Evolutionary conservation across 2,329 filamentous ascomycete genomes (phyloP).

Genomic region (Sordariomycetes sp.): DNA sequence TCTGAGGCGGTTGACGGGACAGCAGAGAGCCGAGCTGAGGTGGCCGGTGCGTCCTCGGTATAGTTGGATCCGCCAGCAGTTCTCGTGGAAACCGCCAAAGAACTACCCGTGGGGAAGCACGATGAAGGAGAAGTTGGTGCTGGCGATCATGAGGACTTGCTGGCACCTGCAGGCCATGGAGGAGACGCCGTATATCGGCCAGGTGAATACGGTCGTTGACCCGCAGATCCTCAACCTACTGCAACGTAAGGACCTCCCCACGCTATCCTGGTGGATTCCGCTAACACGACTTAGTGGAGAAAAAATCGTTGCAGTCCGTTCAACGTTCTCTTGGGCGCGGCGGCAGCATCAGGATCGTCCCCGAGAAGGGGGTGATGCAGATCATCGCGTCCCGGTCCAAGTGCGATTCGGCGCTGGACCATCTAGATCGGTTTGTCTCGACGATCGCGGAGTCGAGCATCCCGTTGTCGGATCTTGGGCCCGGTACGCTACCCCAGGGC

Average conservation of each 20-base stretch:
- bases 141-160: conserved; percentile 32
- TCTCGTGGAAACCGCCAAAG: conserved; percentile 29
- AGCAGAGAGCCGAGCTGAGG: neutral
- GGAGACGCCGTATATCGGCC: conserved; percentile 29
- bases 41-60: conserved; percentile 12
- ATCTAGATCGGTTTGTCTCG: conserved; percentile 19
- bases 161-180: conserved; percentile 41
- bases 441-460: conserved; percentile 15
- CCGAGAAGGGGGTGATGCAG: conserved; percentile 8
- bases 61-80: conserved; percentile 28
- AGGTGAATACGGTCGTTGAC: conserved; percentile 24
- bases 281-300: neutral
- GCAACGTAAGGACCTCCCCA: conserved; percentile 21
- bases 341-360: conserved; percentile 1
- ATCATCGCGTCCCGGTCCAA: conserved; percentile 7
- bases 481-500: conserved; percentile 8
- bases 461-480: conserved; percentile 11
- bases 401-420: conserved; percentile 19
- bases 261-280: neutral
- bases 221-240: conserved; percentile 32
- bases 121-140: conserved; percentile 28
- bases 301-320: neutral
- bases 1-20: conserved; percentile 1
- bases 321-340: conserved; percentile 16
- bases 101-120: conserved; percentile 9